phyloP scores from a whole-genome alignment of 2,329 filamentous ascomycete genomes.

The Colletotrichum echinochloae region DNA sequence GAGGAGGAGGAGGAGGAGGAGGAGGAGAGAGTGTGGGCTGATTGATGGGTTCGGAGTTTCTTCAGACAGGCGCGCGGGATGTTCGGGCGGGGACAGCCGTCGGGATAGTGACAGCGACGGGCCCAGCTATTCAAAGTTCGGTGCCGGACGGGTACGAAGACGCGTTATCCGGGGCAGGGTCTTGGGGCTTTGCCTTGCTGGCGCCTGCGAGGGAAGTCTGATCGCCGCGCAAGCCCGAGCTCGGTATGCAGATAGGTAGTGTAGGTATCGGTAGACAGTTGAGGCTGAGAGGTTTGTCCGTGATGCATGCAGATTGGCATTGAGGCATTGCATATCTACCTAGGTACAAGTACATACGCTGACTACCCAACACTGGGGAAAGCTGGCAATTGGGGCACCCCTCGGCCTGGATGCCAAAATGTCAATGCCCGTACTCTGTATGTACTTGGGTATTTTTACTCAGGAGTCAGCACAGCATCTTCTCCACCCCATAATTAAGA shows the following conservation, averaged over 20 bases:
- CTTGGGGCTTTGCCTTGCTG: conserved; percentile 1
- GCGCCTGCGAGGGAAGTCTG: conserved; percentile 34
- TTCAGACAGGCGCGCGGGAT: conserved; percentile 35
- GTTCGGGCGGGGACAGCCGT: conserved; percentile 35
- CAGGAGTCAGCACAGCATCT: too few species aligned
- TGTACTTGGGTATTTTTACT: too few species aligned
- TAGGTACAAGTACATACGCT: too few species aligned
- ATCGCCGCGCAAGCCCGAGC: conserved; percentile 15
- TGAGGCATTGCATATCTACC: neutral
- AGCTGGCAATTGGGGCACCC: conserved; percentile 31
- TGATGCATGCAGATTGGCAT: conserved; percentile 1
- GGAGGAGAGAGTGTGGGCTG: conserved; percentile 20
- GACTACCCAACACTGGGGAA: neutral
- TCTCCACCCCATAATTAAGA: neutral
- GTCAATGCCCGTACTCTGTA: too few species aligned
- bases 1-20: neutral
- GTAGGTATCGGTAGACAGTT: neutral
- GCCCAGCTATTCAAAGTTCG: conserved; percentile 27
- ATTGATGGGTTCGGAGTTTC: conserved; percentile 26
- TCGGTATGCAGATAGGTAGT: neutral
- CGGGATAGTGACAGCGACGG: conserved; percentile 5
- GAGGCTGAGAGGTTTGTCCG: conserved; percentile 14
- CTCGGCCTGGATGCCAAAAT: neutral
- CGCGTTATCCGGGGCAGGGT: conserved; percentile 23
- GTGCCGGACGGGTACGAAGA: conserved; percentile 30